Evolutionary conservation across 2,329 filamentous ascomycete species (phyloP), one percentile per base, ranked within the genome.

Genomic region (Apiospora kogelbergensis): DNA sequence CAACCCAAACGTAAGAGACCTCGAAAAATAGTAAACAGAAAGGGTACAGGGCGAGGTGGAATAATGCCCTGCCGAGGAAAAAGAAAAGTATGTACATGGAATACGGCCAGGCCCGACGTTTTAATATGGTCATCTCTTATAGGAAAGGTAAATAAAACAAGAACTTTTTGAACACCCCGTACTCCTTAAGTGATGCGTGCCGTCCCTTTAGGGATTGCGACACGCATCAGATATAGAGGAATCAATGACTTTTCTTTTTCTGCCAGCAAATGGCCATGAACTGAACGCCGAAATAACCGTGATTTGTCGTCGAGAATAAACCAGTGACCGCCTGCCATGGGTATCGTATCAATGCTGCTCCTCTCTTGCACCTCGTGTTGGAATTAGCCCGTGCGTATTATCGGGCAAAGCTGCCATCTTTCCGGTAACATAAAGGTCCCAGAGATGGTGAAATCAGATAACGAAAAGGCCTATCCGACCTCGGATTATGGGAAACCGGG

Each of bases 161-260:
- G 9, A 67, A 64, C 57, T 65, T 65, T 44, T 45, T 37, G 37
- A 42, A 40, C 68, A 37, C 40, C 63, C 63, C 41, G 13, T 30
- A 65, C 65, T 53, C 65, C 65, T n/a, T 22, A 26, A 2, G 17
- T 20, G 33, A 66, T 60, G 26, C n/a, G 24, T 53, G 65, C n/a
- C 65, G 65, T 66, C 65, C 45, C 65, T 66, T 66, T 66, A 53
- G 45, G 65, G 65, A 66, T 66, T 66, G 65, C 65, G 65, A 37
- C 45, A 40, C 42, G 44, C 9, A n/a, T 26, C 30, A 30, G 13
- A 60, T 60, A 37, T 60, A 60, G 37, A 60, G 37, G 53, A 60
- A 60, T n/a, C 53, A 60, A 60, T 20, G 37, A 60, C 53, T 60
- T 60, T 60, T 60, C 37, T 60, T 60, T 60, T 60, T 60, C 53